Base-by-base conservation (phyloP, 2,329 filamentous ascomycete species). In the Metarhizium humberi region DNA sequence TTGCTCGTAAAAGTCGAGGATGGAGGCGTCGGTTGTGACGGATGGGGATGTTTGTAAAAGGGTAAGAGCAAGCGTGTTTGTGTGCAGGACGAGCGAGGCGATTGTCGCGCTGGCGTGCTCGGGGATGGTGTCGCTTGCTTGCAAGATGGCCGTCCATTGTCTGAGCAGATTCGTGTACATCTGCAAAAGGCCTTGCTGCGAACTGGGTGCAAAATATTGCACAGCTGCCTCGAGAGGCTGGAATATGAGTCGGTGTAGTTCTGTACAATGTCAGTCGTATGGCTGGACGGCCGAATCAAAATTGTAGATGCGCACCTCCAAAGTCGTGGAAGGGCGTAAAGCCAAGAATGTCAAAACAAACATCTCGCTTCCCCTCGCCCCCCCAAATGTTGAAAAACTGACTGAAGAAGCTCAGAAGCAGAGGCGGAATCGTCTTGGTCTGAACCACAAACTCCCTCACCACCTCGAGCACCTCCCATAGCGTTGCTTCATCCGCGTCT, bases 1-100 rank as follows among this genome's bases (percentile, higher is more conserved):
- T 53, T 79, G 73, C 59, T 86, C 81, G 67, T 87, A 89, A 69
- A 92, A 91, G 65, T 85, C 82, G 38, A 88, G 77, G 16, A 91
- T 75, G 20, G 78, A 72, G 6, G 83, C 81, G 42, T 78, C 70
- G 2, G 78, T 75, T 2, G 72, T 62, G 4, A 73, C 59, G 6
- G 66, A 66, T 8, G 73, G 66, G 2, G 71, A 71, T 52, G 75
- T 75, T 68, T 88, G 85, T 6, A 84, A 67, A 8, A 87, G 69
- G 1, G 82, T 80, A 3, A 87, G 74, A 46, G 78, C 73, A 18
- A 90, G 75, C 4, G 73, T 67, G 69, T 81, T 77, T 67, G 78
- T 73, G 60, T 81, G 77, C 62, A 69, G 61, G 64, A 77, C 63
- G 54, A 83, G 65, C 47, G 71, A 62, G 57, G 69, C 65, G 32